These are phyloP conservation scores for Hypholoma fasciculare DNA, from an alignment of 768 basidiomycete species.

Conservation along the genomic window DNA sequence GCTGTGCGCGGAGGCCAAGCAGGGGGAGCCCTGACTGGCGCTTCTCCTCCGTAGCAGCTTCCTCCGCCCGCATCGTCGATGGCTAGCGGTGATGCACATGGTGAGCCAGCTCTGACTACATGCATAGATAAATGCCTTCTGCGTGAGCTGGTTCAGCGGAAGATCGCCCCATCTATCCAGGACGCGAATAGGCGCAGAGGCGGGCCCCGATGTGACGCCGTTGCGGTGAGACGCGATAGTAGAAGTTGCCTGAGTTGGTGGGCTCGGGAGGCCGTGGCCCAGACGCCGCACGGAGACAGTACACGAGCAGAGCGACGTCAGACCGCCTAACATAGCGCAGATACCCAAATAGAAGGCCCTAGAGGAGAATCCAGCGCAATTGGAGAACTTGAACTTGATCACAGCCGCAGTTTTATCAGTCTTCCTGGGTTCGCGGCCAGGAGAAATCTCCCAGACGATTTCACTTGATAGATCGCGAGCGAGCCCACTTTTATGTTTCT, in stretches of 20 bases:
- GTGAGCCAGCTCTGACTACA: background rate
- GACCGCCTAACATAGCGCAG: no score
- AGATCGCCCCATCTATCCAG: background rate
- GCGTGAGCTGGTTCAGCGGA: slow-evolving; percentile 2
- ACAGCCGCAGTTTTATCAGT: no score
- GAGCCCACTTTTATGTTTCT: no score
- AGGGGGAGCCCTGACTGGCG: background rate
- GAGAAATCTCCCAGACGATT: no score
- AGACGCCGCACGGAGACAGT: background rate
- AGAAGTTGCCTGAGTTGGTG: background rate
- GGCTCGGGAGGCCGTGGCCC: background rate
- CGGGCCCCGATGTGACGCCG: background rate
- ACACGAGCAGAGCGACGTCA: no score
- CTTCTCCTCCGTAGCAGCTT: background rate
- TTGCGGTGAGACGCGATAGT: background rate
- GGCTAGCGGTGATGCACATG: background rate
- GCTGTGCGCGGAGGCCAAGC: background rate
- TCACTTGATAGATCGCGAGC: no score
- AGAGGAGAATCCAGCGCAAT: no score
- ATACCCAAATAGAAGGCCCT: no score
- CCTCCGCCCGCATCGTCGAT: slow-evolving; percentile 5
- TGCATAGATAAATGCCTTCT: background rate
- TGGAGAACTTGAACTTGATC: no score
- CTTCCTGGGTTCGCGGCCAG: no score
- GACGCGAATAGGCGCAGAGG: slow-evolving; percentile 1